A percentile compares a stretch with the other conserved stretches of the same genome.
Evolutionary conservation across 2,329 filamentous ascomycete genomes (phyloP).

Genomic region (Chaetomium olivaceum): DNA sequence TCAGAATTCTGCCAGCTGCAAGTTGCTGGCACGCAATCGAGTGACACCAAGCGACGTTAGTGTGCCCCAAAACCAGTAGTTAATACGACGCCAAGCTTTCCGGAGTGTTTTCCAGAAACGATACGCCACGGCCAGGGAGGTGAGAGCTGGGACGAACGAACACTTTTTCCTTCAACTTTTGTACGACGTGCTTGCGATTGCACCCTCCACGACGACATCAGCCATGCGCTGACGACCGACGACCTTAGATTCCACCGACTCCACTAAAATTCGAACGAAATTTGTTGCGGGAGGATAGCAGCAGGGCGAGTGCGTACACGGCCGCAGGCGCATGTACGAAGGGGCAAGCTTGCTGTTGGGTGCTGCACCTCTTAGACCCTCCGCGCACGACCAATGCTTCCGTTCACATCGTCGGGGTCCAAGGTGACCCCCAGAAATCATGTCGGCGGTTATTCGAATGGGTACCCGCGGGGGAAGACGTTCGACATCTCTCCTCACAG

Average conservation of each 20-base stretch:
- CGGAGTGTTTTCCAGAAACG: constrained; percentile 23
- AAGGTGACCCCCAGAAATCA: constrained; percentile 87
- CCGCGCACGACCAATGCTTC: constrained; percentile 51
- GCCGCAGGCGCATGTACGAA: constrained; percentile 22
- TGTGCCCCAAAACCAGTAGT: constrained; percentile 14
- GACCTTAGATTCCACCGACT: constrained; percentile 7
- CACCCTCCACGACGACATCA: constrained; percentile 18
- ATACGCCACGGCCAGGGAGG: constrained; percentile 30
- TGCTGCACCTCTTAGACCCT: constrained; percentile 22
- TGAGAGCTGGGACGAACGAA: constrained; percentile 33
- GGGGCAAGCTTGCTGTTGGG: constrained; percentile 25
- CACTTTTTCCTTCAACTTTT: constrained; percentile 31
- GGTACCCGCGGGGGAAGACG: constrained; percentile 73
- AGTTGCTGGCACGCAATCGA: not conserved
- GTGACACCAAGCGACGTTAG: not conserved
- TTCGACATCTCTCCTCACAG: constrained; percentile 90
- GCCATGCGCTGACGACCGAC: constrained; percentile 32
- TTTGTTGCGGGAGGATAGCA: not conserved
- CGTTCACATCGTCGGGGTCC: constrained; percentile 55
- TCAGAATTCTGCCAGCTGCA: constrained; percentile 3
- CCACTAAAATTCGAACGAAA: constrained; percentile 4
- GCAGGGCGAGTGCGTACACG: constrained; percentile 7
- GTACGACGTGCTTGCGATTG: constrained; percentile 28
- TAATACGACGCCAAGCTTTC: constrained; percentile 22
- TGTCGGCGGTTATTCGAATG: constrained; percentile 74